phyloP scores from a whole-genome alignment of 805 yeast species.

The Grigorovia transvaalensis region DNA sequence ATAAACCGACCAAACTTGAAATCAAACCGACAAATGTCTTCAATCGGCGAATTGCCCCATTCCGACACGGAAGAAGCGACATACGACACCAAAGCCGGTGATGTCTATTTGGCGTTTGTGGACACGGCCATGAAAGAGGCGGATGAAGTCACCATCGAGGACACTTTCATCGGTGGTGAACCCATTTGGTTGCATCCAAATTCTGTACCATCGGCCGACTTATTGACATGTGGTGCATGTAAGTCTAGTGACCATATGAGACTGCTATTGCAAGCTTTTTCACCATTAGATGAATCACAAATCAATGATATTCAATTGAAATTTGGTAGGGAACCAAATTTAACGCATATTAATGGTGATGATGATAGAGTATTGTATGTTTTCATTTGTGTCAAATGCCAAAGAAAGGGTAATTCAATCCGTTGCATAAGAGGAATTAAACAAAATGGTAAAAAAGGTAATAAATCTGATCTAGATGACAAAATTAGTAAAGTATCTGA shows the following conservation, averaged over 20 bases:
- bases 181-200: constrained; percentile 61
- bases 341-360: constrained; percentile 32
- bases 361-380: constrained; percentile 79
- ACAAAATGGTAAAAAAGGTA: constrained; percentile 34
- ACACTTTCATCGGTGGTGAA: constrained; percentile 73
- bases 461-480: constrained; percentile 9
- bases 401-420: constrained; percentile 57
- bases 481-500: constrained; percentile 32
- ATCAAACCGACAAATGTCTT: constrained; percentile 5
- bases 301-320: constrained; percentile 13
- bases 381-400: constrained; percentile 68
- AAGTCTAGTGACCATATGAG: constrained; percentile 39
- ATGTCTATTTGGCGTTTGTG: constrained; percentile 51
- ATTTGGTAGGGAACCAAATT: constrained; percentile 5
- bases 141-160: constrained; percentile 42
- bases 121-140: constrained; percentile 46
- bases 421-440: constrained; percentile 69
- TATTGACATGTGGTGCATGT: constrained; percentile 60
- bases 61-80: constrained; percentile 19
- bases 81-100: constrained; percentile 17
- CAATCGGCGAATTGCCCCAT: constrained; percentile 3
- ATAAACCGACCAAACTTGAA: background rate
- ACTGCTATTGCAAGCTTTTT: constrained; percentile 65
- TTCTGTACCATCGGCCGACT: constrained; percentile 44
- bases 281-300: constrained; percentile 49